Evolutionary conservation across 257 asterid genomes (phyloP).

Genomic region (Solanum chiquidenum): DNA sequence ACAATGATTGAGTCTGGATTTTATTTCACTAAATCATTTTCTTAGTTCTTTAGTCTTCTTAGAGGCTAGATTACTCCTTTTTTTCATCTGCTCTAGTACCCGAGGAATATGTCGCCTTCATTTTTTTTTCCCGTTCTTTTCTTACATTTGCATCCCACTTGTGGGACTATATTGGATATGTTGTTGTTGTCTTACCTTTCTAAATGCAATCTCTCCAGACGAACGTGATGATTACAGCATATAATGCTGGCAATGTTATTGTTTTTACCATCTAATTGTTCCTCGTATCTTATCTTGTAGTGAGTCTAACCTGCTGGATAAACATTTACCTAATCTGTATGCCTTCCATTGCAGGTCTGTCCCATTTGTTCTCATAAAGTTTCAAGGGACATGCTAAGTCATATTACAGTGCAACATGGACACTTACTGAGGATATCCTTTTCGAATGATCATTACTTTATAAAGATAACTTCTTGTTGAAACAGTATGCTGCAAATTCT

Average conservation of each 20-base stretch:
- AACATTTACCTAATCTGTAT: not conserved
- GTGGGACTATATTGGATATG: not conserved
- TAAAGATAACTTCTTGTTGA: not conserved
- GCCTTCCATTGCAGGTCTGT: slow-evolving; percentile 47
- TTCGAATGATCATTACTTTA: not conserved
- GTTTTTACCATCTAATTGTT: not conserved
- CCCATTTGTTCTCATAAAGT: slow-evolving; percentile 73
- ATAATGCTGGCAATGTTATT: not conserved
- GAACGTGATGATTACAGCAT: not conserved
- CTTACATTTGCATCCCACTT: not conserved
- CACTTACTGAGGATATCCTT: slow-evolving; percentile 78
- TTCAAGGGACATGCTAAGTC: slow-evolving; percentile 56
- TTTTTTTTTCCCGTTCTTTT: not conserved
- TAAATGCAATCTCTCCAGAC: not conserved
- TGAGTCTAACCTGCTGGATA: not conserved
- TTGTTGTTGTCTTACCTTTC: not conserved
- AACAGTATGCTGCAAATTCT: not conserved
- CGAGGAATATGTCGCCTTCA: not conserved
- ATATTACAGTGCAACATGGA: slow-evolving; percentile 70
- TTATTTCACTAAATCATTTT: not conserved
- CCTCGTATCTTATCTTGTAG: not conserved
- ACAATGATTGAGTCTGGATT: not conserved
- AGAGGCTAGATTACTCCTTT: not conserved
- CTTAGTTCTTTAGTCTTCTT: not conserved
- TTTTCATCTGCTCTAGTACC: not conserved